Evolutionary conservation across 2,329 filamentous ascomycete genomes (phyloP), one percentile per base, ranked within the genome.

Genomic region (Geosmithia flava): DNA sequence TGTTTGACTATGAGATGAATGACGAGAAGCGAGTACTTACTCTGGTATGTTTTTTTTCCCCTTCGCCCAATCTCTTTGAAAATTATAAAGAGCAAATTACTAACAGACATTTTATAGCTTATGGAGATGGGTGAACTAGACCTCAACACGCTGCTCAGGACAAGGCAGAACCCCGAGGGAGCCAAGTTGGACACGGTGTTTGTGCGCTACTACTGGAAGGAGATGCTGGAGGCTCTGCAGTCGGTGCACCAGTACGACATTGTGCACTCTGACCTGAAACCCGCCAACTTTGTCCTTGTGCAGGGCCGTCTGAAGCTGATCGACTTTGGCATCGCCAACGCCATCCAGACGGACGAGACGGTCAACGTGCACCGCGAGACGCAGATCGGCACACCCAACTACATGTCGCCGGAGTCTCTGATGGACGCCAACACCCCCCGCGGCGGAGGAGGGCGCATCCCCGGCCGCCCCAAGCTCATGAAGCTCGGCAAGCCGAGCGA

Each of bases 101-200:
- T 52, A 30, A 45, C 55, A 64, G 53, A 65, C 54, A 20, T 16
- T 15, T 27, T 20, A 27, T 54, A 89, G 85, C 80, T 98, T 50
- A 95, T 98, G 90, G 93, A 98, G 68, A 86, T 95, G 62, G 93
- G 93, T 54, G 93, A 98, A 67, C 80, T 91, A 20, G 93, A 98
- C 64, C 77, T 98, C 58, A 86, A 94, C 60, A 87, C 84, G 48
- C 81, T 97, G 48, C 76, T 98, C 53, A 83, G 81, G 37, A 78
- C 82, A 53, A 80, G 82, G 10, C 70, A 87, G 57, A 87, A 82
- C 58, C 77, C 74, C 0, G 83, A 89, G 51, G 79, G 85, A 48
- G 79, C 86, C 40, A 78, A 75, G 51, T 84, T 98, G 51, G 93
- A 98, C 60, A 76, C 87, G 2, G 86, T 85, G 47, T 96, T 97